Conservation (phyloP, 495 filamentous ascomycete genomes). For the Aspergillus bridgeri region DNA sequence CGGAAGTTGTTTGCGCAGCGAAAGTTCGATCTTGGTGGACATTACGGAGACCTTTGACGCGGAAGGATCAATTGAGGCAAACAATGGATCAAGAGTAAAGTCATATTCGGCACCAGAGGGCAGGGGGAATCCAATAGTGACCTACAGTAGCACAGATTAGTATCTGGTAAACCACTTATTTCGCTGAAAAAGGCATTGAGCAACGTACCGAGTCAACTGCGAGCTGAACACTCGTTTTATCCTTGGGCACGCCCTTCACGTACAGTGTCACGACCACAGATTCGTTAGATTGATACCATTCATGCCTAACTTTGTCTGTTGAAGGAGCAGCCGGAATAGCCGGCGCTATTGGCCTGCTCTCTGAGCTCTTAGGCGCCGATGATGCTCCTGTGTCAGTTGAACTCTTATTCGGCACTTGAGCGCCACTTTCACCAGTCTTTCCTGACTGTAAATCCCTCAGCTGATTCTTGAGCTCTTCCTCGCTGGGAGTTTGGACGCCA, state of each 20-base stretch:
- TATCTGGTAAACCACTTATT: not conserved
- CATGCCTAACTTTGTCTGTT: constrained; percentile 62
- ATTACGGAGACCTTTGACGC: constrained; percentile 61
- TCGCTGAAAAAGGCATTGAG: not conserved
- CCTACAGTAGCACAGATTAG: constrained; percentile 33
- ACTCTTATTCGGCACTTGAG: not conserved
- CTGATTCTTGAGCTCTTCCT: constrained; percentile 33
- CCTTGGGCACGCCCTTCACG: constrained; percentile 67
- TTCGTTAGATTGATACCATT: constrained; percentile 73
- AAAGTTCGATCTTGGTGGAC: constrained; percentile 81
- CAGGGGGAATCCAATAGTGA: constrained; percentile 66
- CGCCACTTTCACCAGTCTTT: constrained; percentile 10
- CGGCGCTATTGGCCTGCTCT: constrained; percentile 6
- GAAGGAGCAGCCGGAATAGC: constrained; percentile 8
- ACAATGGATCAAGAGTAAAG: constrained; percentile 71
- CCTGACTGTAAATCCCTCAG: constrained; percentile 28
- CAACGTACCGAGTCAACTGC: constrained; percentile 47
- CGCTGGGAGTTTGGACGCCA: constrained; percentile 47
- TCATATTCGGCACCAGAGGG: constrained; percentile 55
- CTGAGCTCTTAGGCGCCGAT: constrained; percentile 1
- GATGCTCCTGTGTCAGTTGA: constrained; percentile 16
- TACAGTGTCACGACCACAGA: constrained; percentile 67
- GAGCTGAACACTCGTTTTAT: constrained; percentile 56
- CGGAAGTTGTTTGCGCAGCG: constrained; percentile 61
- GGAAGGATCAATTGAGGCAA: constrained; percentile 57